Evolutionary conservation across 2,329 filamentous ascomycete genomes (phyloP), one percentile per base, ranked within the genome.

Genomic region (Akanthomyces muscarius): DNA sequence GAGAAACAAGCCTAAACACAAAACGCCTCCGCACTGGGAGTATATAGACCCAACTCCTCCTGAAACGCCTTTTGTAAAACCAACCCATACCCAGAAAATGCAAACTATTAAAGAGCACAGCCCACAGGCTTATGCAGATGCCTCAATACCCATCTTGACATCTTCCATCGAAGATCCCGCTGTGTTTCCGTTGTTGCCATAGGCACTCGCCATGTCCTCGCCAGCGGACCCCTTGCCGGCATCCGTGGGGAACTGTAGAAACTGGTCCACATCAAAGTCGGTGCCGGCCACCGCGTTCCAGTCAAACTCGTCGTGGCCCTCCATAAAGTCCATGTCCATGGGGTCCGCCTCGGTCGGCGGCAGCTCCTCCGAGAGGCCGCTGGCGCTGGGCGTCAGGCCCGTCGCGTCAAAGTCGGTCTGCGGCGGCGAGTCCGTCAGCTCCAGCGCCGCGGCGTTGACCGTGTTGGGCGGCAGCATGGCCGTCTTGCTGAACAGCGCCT

Each of bases 261-360:
- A 86, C 67, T 85, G 82, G 63, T 85, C 82, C 60, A 85, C 82
- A 62, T 86, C 83, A 64, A 85, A 80, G 65, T 83, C 82, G 10
- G 81, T 79, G 6, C 78, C 81, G 18, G 80, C 75, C 4, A 83
- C 74, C 23, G 79, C 78, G 66, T 81, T 81, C 82, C 82, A 85
- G 66, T 84, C 82, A 62, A 84, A 82, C 58, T 80, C 80, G 52
- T 80, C 79, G 56, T 79, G 77, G 36, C 75, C 76, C 60, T 77
- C 74, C 68, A 77, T 74, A 54, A 82, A 78, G 68, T 83, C 79
- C 54, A 81, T 74, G 55, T 81, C 79, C 66, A 80, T 72, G 11
- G 72, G 68, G 18, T 74, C 74, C 25, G 74, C 69, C 44, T 75
- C 61, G 14, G 47, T 76, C 30, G 73, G 71, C 30, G 73, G 72